Base-by-base conservation (phyloP, 116 monocot species). In the Iris pallida region DNA sequence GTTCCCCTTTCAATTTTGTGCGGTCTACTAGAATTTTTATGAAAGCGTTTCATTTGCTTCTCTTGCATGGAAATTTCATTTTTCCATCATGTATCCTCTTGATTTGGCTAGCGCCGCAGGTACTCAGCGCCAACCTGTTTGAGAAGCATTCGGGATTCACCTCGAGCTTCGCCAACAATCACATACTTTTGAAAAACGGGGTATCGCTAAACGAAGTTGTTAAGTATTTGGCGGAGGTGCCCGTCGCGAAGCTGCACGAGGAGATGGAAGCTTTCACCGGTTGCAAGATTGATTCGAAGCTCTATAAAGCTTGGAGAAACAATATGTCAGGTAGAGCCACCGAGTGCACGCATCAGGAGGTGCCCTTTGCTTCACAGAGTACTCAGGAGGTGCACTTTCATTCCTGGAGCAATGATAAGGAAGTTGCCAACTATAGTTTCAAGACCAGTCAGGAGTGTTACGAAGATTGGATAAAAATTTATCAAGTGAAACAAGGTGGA, bases 181-280 rank as follows among this genome's bases (percentile, higher is more conserved):
- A 69, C 65, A 55, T 77, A 16, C 42, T 64, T 71, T 47, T 77
- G 42, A 14, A 20, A 19, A 77, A 71, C 61, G 65, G 65, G 18
- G 57, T 18, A 41, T 49, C 55, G 17, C 70, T 77, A 30, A 54
- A 70, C 42, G 65, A 77, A 64, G 64, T 71, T 15, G 57, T 69
- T 47, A 57, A 65, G 16, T 16, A 47, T 18, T 42, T 77, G 52
- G 15, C 41, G 8, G 12, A 48, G 0, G 51, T 59, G 7, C 57
- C 70, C 18, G n/a, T 9, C 12, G 49, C 41, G 56, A 30, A 14
- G 47, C 15, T 49, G 8, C 16, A 68, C 4, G 16, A 52, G 16
- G 65, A 75, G 52, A 5, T 75, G 61, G 45, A 61, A 61, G 61
- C 61, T 45, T 7, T 45, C 5, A 45, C 16, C 16, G 61, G 45